Percentiles rank a stretch among this genome's conserved stretches.
Conservation (phyloP, 1,284 basidiomycete genomes). For the Phlebopus sp. region DNA sequence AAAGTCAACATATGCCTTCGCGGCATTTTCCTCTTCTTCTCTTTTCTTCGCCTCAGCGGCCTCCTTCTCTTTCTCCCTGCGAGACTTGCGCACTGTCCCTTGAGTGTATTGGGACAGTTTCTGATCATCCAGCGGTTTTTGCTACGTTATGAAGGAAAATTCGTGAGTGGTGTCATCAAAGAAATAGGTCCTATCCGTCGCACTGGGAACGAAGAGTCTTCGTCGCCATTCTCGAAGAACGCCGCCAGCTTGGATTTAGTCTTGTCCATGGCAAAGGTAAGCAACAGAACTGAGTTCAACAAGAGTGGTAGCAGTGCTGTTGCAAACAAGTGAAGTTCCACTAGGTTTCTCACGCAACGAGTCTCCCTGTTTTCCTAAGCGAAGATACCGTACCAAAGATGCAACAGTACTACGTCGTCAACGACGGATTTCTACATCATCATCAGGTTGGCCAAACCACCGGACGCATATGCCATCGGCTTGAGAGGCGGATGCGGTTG, state of each 20-base stretch:
- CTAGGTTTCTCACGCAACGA: slow-evolving; percentile 20
- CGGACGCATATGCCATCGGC: slow-evolving; percentile 86
- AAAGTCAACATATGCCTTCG: slow-evolving; percentile 82
- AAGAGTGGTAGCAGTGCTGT: slow-evolving; percentile 1
- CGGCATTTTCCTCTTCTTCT: slow-evolving; percentile 79
- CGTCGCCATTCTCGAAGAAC: slow-evolving; percentile 80
- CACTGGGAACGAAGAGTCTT: slow-evolving; percentile 81
- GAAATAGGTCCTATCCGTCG: slow-evolving; percentile 71
- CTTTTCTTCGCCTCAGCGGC: slow-evolving; percentile 83
- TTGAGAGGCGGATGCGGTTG: slow-evolving; percentile 86
- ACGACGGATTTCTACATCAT: slow-evolving; percentile 45
- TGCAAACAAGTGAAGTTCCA: background rate
- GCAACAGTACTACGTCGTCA: background rate
- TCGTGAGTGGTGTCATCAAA: slow-evolving; percentile 54
- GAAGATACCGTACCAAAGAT: background rate
- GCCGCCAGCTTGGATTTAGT: slow-evolving; percentile 73
- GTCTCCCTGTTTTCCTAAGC: background rate
- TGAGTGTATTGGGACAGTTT: slow-evolving; percentile 76
- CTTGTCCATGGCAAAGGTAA: slow-evolving; percentile 56
- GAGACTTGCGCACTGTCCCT: slow-evolving; percentile 72
- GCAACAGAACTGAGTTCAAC: slow-evolving; percentile 2
- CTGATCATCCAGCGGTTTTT: slow-evolving; percentile 74
- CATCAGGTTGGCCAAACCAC: slow-evolving; percentile 63
- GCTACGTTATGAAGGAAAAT: slow-evolving; percentile 50
- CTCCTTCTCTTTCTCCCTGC: slow-evolving; percentile 84